phyloP scores from a whole-genome alignment of 1,284 basidiomycete species.

The Exobasidium rhododendri region DNA sequence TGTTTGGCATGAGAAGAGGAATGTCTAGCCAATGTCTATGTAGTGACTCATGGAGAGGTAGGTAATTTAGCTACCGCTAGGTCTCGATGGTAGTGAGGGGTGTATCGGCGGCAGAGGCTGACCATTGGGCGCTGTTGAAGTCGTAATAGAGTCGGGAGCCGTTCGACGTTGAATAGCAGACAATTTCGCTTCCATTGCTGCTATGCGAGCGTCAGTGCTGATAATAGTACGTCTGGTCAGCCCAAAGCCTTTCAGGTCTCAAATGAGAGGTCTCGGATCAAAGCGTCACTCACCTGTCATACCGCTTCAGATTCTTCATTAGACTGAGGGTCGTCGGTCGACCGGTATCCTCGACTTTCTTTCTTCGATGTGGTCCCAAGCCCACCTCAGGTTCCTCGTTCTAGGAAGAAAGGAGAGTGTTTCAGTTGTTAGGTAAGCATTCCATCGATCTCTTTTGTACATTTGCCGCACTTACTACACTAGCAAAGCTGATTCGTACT shows the following conservation, averaged over 20 bases:
- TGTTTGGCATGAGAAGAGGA: too few relatives aligned
- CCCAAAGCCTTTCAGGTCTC: not conserved
- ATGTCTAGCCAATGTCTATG: too few relatives aligned
- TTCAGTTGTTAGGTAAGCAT: too few relatives aligned
- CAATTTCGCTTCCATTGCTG: constrained; percentile 90
- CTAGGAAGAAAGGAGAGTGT: not conserved
- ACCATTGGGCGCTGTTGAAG: not conserved
- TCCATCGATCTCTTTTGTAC: too few relatives aligned
- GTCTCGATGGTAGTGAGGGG: too few relatives aligned
- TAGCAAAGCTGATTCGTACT: constrained; percentile 81
- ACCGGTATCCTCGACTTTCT: constrained; percentile 59
- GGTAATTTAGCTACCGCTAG: too few relatives aligned
- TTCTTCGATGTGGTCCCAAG: constrained; percentile 27
- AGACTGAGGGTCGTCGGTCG: constrained; percentile 83
- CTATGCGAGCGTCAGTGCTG: constrained; percentile 77
- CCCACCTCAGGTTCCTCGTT: constrained; percentile 6
- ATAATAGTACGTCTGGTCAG: not conserved
- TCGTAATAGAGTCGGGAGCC: not conserved
- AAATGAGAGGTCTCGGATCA: too few relatives aligned
- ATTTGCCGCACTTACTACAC: constrained; percentile 62
- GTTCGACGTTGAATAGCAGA: constrained; percentile 62
- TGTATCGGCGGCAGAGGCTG: not conserved
- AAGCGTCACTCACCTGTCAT: not conserved
- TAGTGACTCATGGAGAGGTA: too few relatives aligned
- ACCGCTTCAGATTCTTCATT: constrained; percentile 63